phyloP scores from a whole-genome alignment of 352 stramenopile genomes.

The Globisporangium barbulae region DNA sequence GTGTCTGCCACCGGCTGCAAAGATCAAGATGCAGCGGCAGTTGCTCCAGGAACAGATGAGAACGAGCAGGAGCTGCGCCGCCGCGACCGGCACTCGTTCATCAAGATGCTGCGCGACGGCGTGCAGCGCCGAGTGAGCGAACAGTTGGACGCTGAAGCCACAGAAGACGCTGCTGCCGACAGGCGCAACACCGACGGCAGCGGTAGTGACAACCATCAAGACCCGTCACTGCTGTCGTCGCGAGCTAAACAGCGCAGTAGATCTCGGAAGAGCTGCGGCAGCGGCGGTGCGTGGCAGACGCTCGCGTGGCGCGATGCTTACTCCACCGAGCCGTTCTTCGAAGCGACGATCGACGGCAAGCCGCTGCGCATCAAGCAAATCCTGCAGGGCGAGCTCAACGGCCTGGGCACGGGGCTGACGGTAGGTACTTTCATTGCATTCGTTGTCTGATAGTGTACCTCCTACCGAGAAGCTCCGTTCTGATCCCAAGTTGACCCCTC shows the following conservation, averaged over 20 bases:
- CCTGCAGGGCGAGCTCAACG: slow-evolving; percentile 75
- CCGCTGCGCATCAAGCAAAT: slow-evolving; percentile 68
- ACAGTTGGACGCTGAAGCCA: slow-evolving; percentile 19
- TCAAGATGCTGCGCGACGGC: slow-evolving; percentile 58
- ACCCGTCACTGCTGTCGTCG: not conserved
- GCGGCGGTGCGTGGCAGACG: slow-evolving; percentile 42
- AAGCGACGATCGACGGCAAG: slow-evolving; percentile 34
- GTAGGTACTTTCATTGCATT: slow-evolving; percentile 13
- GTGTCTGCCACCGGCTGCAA: not conserved
- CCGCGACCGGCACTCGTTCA: slow-evolving; percentile 30
- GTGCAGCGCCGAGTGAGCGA: slow-evolving; percentile 49
- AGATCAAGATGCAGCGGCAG: not conserved
- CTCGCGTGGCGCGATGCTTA: slow-evolving; percentile 74
- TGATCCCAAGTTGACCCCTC: not conserved
- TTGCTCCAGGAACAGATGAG: not conserved
- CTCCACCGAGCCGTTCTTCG: slow-evolving; percentile 66
- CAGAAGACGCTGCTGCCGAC: not conserved
- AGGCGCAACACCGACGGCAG: not conserved
- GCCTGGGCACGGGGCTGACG: slow-evolving; percentile 75
- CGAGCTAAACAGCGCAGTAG: not conserved
- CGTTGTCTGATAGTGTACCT: not conserved
- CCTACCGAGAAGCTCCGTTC: not conserved
- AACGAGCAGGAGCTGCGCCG: not conserved
- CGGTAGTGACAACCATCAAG: not conserved
- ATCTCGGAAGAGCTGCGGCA: not conserved